Conservation (phyloP, 805 yeast genomes). For the Saccharomyces eubayanus region DNA sequence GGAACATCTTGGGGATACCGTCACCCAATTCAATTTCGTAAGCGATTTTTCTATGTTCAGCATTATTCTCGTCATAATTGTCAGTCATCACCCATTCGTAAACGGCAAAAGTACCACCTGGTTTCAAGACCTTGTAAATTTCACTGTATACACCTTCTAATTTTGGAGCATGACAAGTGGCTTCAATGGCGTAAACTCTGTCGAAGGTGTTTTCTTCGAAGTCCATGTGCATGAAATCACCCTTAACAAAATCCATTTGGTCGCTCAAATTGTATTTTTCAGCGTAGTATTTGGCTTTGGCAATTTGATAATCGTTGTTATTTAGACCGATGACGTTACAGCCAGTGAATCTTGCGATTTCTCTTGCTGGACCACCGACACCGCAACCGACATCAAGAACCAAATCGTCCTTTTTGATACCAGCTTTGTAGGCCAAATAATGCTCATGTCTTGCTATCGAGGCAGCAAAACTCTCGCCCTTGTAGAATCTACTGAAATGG, state of each 20-base stretch:
- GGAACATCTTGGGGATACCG: constrained; percentile 97
- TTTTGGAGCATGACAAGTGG: constrained; percentile 95
- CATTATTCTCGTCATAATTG: constrained; percentile 74
- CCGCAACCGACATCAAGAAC: constrained; percentile 98
- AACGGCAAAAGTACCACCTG: constrained; percentile 96
- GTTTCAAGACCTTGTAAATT: constrained; percentile 90
- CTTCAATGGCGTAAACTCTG: constrained; percentile 97
- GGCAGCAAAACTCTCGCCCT: constrained; percentile 88
- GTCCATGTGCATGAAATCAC: constrained; percentile 99
- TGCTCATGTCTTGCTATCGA: constrained; percentile 97
- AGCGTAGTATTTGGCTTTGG: constrained; percentile 81
- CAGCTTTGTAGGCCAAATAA: constrained; percentile 81
- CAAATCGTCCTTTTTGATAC: constrained; percentile 66
- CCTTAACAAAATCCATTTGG: constrained; percentile 81
- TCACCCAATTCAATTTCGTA: constrained; percentile 98
- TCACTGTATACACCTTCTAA: constrained; percentile 93
- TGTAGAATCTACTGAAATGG: constrained; percentile 92
- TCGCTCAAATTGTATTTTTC: constrained; percentile 53
- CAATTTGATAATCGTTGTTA: constrained; percentile 95
- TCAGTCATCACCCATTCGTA: constrained; percentile 99
- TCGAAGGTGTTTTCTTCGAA: constrained; percentile 85
- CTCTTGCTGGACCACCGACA: constrained; percentile 99
- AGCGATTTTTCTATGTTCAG: constrained; percentile 87
- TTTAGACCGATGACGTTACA: constrained; percentile 82
- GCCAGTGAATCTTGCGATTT: constrained; percentile 85